Base-by-base conservation (phyloP, 441 rosid genomes). In the Metrosideros polymorpha region DNA sequence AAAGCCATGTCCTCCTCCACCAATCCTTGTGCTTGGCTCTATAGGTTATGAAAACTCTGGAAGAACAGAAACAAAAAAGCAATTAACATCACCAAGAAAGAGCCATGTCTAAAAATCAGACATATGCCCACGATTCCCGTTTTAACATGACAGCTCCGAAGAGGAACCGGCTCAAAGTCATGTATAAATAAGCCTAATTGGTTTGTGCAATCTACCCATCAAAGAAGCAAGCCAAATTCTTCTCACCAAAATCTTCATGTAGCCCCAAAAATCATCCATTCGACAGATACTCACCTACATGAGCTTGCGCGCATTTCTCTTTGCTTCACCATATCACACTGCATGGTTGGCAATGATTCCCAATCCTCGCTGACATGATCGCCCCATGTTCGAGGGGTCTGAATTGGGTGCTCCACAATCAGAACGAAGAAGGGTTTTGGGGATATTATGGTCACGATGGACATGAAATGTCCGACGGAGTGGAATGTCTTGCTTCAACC, bases 261-360 rank as follows among this genome's bases (percentile, higher is more conserved):
- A 88, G 32, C 15, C 66, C 39, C 79, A 86, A 30, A 5, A 82
- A 3, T 51, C 88, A 30, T 88, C 89, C 54, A 84, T 89, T 75
- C 84, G 83, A 86, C 90, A 90, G 39, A 63, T 90, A 83, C 83
- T 90, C 19, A 27, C 29, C 1, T 45, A 51, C 63, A 6, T 24
- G 1, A 85, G 93, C 84, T 89, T 91, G 4, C 77, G 91, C 92
- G 89, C 91, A 1, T 87, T 89, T 27, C 91, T 94, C 56, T 90
- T 92, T 6, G 87, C 93, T 30, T 94, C 95, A 2, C 93, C 97
- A 54, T 94, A 95, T 53, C 95, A 95, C 88, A 93, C 95, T 5
- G 95, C 97, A 39, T 94, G 96, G 96, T 84, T 95, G 85, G 94
- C 95, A 85, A 92, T 94, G 95, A 86, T 94, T 53, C 93, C 93